phyloP scores from a whole-genome alignment of 345 rosid species.

The Eucalyptus microcorys region DNA sequence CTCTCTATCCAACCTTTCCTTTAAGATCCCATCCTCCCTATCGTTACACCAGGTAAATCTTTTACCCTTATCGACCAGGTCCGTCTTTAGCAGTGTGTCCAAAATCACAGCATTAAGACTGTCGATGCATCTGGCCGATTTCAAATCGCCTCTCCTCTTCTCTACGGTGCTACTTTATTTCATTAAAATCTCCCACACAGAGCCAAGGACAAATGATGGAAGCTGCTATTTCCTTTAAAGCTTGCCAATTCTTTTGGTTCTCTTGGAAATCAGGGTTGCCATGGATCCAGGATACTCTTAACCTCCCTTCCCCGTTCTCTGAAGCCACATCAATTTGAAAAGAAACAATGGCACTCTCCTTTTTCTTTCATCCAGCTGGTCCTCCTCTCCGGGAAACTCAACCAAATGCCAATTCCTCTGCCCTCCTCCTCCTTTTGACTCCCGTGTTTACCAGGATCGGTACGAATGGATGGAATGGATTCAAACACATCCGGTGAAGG shows the following conservation, averaged over 20 bases:
- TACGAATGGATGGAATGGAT: background rate
- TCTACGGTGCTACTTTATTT: no score
- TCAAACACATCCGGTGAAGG: background rate
- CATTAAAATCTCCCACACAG: no score
- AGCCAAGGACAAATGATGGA: no score
- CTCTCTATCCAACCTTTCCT: background rate
- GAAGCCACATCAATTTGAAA: background rate
- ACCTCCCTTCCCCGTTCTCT: background rate
- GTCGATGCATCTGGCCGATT: background rate
- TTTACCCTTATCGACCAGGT: no score
- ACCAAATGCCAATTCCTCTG: background rate
- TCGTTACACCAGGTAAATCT: no score
- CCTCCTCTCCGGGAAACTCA: background rate
- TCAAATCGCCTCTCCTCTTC: background rate
- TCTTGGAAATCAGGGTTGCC: background rate
- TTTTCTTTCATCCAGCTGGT: background rate
- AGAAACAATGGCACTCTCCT: background rate
- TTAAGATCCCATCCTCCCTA: background rate
- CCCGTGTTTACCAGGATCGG: background rate
- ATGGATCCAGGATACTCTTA: background rate
- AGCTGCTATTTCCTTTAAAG: no score
- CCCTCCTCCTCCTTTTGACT: background rate
- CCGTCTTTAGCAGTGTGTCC: no score
- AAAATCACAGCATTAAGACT: background rate
- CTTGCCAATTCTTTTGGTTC: background rate